phyloP scores from a whole-genome alignment of 495 filamentous ascomycete genomes.

The Talaromyces stipitatus region DNA sequence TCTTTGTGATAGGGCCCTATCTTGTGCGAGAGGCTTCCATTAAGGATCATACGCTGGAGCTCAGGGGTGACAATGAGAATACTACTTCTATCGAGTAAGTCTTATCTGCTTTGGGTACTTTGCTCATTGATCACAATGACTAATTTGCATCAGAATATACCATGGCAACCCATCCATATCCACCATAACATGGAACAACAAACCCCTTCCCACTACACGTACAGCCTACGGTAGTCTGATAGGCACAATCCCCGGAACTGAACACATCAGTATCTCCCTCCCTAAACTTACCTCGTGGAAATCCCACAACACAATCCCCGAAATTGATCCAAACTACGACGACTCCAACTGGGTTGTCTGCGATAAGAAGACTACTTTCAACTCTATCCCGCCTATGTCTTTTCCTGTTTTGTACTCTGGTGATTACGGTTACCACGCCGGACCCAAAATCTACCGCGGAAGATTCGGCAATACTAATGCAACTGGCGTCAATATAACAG shows the following conservation, averaged over 20 bases:
- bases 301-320: slow-evolving; percentile 58
- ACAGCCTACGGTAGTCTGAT: slow-evolving; percentile 41
- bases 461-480: slow-evolving; percentile 48
- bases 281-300: slow-evolving; percentile 55
- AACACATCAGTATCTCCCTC: slow-evolving; percentile 35
- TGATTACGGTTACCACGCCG: slow-evolving; percentile 69
- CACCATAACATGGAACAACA: slow-evolving; percentile 49
- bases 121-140: background rate
- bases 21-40: slow-evolving; percentile 54
- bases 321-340: slow-evolving; percentile 51
- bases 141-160: slow-evolving; percentile 31
- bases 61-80: slow-evolving; percentile 59
- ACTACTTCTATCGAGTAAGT: slow-evolving; percentile 50
- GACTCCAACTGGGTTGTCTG: slow-evolving; percentile 57
- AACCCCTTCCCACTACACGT: slow-evolving; percentile 23
- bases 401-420: slow-evolving; percentile 47
- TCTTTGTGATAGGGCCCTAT: slow-evolving; percentile 55
- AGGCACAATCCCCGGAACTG: slow-evolving; percentile 36
- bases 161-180: slow-evolving; percentile 34
- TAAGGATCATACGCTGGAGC: slow-evolving; percentile 34
- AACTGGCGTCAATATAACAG: slow-evolving; percentile 48
- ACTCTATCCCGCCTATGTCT: slow-evolving; percentile 48
- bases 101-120: background rate
- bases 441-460: slow-evolving; percentile 60
- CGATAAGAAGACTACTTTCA: slow-evolving; percentile 46